Evolutionary conservation across 2,329 filamentous ascomycete genomes (phyloP), one percentile per base, ranked within the genome.

Genomic region (Stagonosporopsis vannaccii): DNA sequence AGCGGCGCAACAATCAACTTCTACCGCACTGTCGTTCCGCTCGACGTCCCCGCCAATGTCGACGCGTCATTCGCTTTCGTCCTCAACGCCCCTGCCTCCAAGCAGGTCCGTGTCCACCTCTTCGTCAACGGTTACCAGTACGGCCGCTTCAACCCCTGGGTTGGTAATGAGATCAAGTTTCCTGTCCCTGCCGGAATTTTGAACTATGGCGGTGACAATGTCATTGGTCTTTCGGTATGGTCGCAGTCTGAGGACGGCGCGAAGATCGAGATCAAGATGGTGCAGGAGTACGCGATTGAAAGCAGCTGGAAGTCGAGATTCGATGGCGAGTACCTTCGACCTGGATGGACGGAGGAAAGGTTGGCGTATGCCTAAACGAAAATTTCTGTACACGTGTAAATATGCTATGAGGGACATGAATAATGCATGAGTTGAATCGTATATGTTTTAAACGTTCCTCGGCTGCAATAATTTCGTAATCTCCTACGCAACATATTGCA

Each of bases 61-160:
- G 85, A 88, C 51, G 81, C 85, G 0, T 83, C 83, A 0, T 77
- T 88, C 26, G 83, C 83, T 0, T 84, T 88, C 64, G 75, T 79
- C 2, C 73, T 88, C 2, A 79, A 78, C 0, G 81, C 82, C 0
- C 76, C 80, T 0, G 70, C 74, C 0, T 75, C 77, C 6, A 72
- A 75, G 15, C 77, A 78, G 0, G 79, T 84, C 12, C 79, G 86
- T 11, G 82, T 81, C 0, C 80, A 86, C 62, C 68, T 88, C 2
- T 88, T 85, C 51, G 80, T 88, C n/a, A 88, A 88, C 51, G 86
- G 86, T 0, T 88, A 87, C 63, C 85, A 87, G 65, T 88, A 86
- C 61, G 85, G 83, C 2, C 80, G 84, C 7, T 88, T 82, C 64
- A 82, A 84, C 56, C 84, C 85, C 0, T 80, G 83, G 45, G 85